phyloP scores from a whole-genome alignment of 371 early-diverging fungal species.

The Mucor circinelloides region DNA sequence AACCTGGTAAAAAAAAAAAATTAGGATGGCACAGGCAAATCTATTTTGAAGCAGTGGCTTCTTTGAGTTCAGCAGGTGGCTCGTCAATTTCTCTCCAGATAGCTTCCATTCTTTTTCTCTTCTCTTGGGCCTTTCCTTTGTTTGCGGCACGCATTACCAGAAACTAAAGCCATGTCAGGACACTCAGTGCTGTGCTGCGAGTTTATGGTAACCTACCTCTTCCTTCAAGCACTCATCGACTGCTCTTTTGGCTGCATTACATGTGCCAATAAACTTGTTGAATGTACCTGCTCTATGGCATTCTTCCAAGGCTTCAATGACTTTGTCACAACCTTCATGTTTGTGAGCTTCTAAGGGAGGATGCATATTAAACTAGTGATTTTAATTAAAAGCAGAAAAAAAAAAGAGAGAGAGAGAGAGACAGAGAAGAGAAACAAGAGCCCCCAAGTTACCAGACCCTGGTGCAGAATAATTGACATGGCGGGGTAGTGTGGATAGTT shows the following conservation, averaged over 20 bases:
- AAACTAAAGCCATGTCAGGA: constrained; percentile 24
- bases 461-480: background rate
- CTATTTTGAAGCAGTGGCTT: background rate
- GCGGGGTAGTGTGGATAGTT: background rate
- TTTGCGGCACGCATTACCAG: constrained; percentile 38
- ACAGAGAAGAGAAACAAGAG: background rate
- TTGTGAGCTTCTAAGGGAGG: constrained; percentile 48
- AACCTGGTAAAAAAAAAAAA: background rate
- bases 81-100: constrained; percentile 56
- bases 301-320: constrained; percentile 47
- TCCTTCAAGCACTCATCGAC: constrained; percentile 47
- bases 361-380: constrained; percentile 35
- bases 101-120: constrained; percentile 43
- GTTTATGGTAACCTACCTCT: constrained; percentile 41
- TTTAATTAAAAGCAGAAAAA: background rate
- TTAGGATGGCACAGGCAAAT: background rate
- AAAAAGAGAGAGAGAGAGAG: background rate
- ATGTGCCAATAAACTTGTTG: constrained; percentile 46
- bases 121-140: constrained; percentile 37
- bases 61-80: constrained; percentile 31
- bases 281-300: constrained; percentile 49
- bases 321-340: constrained; percentile 46
- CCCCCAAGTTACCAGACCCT: background rate
- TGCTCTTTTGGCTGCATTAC: constrained; percentile 41
- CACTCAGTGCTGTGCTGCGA: constrained; percentile 1